These are phyloP conservation scores for Sordariomycetes sp. DNA, from an alignment of 2,329 filamentous ascomycete genomes.

Conservation along the genomic window DNA sequence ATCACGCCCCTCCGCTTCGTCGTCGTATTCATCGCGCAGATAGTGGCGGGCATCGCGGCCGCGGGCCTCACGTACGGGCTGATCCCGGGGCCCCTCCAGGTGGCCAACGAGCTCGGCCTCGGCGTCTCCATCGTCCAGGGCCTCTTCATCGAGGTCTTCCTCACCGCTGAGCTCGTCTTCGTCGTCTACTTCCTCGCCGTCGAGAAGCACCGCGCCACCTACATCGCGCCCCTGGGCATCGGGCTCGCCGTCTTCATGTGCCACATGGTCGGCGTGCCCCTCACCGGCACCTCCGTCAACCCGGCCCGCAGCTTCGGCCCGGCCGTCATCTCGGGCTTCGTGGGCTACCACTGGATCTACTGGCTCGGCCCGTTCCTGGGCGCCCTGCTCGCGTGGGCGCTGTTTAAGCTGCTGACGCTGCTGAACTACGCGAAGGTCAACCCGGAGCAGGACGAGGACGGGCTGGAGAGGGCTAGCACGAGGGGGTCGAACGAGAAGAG, in stretches of 20 bases:
- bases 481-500: too few relatives aligned
- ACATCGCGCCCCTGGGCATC: slow-evolving; percentile 60
- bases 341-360: slow-evolving; percentile 41
- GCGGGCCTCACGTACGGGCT: slow-evolving; percentile 45
- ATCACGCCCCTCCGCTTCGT: slow-evolving; percentile 40
- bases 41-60: slow-evolving; percentile 48
- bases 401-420: slow-evolving; percentile 39
- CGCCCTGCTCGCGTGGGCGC: slow-evolving; percentile 31
- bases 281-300: slow-evolving; percentile 37
- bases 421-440: slow-evolving; percentile 41
- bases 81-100: slow-evolving; percentile 44
- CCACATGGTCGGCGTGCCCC: slow-evolving; percentile 32
- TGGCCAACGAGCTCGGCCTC: slow-evolving; percentile 42
- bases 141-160: slow-evolving; percentile 56
- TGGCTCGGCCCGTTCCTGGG: slow-evolving; percentile 43
- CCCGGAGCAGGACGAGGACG: slow-evolving; percentile 33
- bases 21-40: slow-evolving; percentile 43
- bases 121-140: slow-evolving; percentile 43
- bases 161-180: slow-evolving; percentile 52
- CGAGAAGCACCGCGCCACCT: slow-evolving; percentile 65
- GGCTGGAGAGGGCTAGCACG: slow-evolving; percentile 7
- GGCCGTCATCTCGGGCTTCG: slow-evolving; percentile 30
- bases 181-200: slow-evolving; percentile 60
- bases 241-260: slow-evolving; percentile 59
- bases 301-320: slow-evolving; percentile 40